Evolutionary conservation across 1,139 yeast genomes (phyloP), one percentile per base, ranked within the genome.

Genomic region (Suhomyces chickasaworum): DNA sequence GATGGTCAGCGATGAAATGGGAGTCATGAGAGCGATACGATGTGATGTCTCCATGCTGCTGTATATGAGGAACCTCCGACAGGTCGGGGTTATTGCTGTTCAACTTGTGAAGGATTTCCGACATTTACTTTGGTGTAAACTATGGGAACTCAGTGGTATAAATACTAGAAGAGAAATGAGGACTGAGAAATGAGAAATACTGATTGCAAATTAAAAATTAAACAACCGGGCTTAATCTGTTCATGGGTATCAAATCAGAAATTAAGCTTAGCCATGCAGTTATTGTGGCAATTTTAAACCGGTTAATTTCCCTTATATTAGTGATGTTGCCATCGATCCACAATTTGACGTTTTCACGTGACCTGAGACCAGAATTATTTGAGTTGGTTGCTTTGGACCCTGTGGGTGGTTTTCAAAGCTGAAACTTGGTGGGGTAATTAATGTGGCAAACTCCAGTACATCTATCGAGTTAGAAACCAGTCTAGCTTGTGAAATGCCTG

Each of bases 1-100:
- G 22, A 25, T 41, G 36, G 31, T 43, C 38, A n/a, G 41, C 18
- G 39, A 33, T 44, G 10, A 44, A 48, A 27, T 45, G 50, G 20
- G 49, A 45, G 25, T 22, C 21, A 17, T 25, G 36, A 5, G 48
- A 39, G 8, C 35, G 29, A 23, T 39, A 42, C 6, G 51, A 33
- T 4, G 37, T 35, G 23, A 51, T 18, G 17, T 46, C 45, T 2
- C 52, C 47, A 18, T 32, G 37, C 20, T 53, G 54, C 32, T 44
- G 50, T 35, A 47, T 38, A 18, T 57, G 57, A 29, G 60, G 62
- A 15, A 59, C 54, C 40, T 57, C 56, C 4, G 61, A 56, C 43
- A 49, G 53, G 4, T 59, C 57, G 10, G 49, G 50, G 18, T 48
- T 48, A 32, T 53, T 47, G 29, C 47, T 46, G 33, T 51, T 48